Percentiles rank a stretch among this genome's conserved stretches.
phyloP scores from a whole-genome alignment of 2,329 filamentous ascomycete species.

The Xylogone sp. region DNA sequence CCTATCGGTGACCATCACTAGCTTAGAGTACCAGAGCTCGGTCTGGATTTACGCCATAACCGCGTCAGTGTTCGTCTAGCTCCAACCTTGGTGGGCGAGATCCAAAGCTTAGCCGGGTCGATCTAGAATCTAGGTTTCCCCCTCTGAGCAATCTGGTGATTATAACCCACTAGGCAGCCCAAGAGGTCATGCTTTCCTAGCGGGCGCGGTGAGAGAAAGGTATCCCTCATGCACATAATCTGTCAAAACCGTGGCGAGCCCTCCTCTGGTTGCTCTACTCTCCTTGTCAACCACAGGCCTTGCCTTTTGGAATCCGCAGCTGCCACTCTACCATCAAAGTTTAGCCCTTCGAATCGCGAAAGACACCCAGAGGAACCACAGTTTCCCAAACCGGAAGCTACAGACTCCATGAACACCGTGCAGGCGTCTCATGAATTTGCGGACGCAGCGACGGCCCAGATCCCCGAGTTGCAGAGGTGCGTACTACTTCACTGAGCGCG shows the following conservation, averaged over 20 bases:
- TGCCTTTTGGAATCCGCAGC: background rate
- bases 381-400: conserved; percentile 6
- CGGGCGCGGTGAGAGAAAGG: background rate
- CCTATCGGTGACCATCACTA: background rate
- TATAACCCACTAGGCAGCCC: background rate
- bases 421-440: conserved; percentile 21
- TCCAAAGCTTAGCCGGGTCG: background rate
- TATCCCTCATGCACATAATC: conserved; percentile 7
- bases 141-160: background rate
- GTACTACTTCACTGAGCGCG: conserved; percentile 1
- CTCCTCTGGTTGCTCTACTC: conserved; percentile 4
- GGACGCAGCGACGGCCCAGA: conserved; percentile 16
- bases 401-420: conserved; percentile 11
- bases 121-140: background rate
- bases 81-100: background rate
- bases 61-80: background rate
- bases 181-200: background rate
- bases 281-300: conserved; percentile 1
- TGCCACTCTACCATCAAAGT: background rate
- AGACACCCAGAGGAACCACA: background rate
- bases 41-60: background rate
- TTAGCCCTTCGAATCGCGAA: background rate
- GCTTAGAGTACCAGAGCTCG: background rate
- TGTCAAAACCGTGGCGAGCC: conserved; percentile 4
- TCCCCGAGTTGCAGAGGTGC: conserved; percentile 19